Percentiles rank a stretch among this genome's conserved stretches.
These are phyloP conservation scores for Euphorbia peplus DNA, from an alignment of 345 rosid genomes.

Conservation along the genomic window DNA sequence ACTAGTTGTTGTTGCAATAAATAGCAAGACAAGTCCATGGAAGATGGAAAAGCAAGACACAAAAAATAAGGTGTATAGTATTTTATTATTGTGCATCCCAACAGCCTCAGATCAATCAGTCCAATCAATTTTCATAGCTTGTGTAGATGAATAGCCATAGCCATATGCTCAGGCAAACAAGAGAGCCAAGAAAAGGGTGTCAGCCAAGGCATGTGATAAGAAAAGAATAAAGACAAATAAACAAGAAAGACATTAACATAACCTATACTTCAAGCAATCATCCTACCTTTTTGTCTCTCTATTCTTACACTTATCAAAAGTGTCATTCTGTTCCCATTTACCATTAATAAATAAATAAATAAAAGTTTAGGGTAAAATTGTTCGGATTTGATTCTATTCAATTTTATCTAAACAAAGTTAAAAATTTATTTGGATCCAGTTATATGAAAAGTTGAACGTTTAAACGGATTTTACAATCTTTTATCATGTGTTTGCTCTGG, in stretches of 20 bases:
- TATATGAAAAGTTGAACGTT: too few relatives aligned
- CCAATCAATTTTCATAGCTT: slow-evolving; percentile 13
- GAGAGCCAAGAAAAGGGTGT: too few relatives aligned
- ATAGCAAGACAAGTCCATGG: too few relatives aligned
- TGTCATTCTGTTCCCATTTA: slow-evolving; percentile 12
- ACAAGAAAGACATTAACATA: slow-evolving; percentile 19
- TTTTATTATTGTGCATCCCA: slow-evolving; percentile 32
- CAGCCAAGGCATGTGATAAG: slow-evolving; percentile 47
- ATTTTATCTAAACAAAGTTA: too few relatives aligned
- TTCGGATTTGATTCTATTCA: too few relatives aligned
- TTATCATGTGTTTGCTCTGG: too few relatives aligned
- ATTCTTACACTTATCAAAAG: slow-evolving; percentile 13
- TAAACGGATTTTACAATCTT: too few relatives aligned
- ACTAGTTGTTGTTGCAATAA: too few relatives aligned
- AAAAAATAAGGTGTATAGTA: slow-evolving; percentile 12
- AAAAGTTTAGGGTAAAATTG: too few relatives aligned
- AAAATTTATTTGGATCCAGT: too few relatives aligned
- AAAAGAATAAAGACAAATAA: slow-evolving; percentile 22
- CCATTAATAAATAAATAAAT: neutral
- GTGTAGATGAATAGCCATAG: too few relatives aligned
- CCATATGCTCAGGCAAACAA: slow-evolving; percentile 23
- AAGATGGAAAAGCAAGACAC: neutral
- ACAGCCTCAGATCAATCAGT: slow-evolving; percentile 14
- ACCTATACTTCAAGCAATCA: slow-evolving; percentile 52
- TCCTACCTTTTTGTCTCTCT: slow-evolving; percentile 29